phyloP scores from a whole-genome alignment of 2,329 filamentous ascomycete species.

The Aspergillus caelatus region DNA sequence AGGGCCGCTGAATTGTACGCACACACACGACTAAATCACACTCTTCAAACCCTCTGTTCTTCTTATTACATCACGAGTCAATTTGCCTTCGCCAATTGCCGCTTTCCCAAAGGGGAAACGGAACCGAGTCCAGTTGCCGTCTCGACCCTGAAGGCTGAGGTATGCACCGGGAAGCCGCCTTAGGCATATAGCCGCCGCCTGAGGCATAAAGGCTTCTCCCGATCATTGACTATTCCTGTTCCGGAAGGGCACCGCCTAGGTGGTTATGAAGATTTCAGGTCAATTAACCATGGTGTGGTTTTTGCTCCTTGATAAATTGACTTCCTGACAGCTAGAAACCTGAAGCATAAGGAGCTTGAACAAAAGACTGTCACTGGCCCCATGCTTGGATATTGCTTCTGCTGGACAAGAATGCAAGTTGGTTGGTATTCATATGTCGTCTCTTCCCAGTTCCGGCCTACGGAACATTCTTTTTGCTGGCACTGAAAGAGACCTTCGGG shows the following conservation, averaged over 20 bases:
- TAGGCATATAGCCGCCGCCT: neutral
- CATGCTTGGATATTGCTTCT: neutral
- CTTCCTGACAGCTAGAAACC: neutral
- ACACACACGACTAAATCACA: neutral
- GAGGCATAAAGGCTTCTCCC: neutral
- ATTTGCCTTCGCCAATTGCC: constrained; percentile 1
- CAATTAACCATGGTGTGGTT: too few species aligned
- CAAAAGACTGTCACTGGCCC: neutral
- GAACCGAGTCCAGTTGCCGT: constrained; percentile 15
- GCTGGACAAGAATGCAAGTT: neutral
- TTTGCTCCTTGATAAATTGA: neutral
- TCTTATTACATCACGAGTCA: constrained; percentile 7
- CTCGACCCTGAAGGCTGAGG: constrained; percentile 14
- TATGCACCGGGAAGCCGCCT: neutral
- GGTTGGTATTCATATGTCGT: neutral
- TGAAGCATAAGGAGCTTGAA: neutral
- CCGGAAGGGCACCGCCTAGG: neutral
- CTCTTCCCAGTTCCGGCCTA: neutral
- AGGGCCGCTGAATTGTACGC: too few species aligned
- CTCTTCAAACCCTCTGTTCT: neutral
- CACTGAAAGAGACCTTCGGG: neutral
- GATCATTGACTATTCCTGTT: neutral
- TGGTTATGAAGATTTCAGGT: too few species aligned
- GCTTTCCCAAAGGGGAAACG: constrained; percentile 18
- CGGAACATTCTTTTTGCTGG: neutral